Evolutionary conservation across 805 yeast genomes (phyloP).

Genomic region (Pichia heedii): DNA sequence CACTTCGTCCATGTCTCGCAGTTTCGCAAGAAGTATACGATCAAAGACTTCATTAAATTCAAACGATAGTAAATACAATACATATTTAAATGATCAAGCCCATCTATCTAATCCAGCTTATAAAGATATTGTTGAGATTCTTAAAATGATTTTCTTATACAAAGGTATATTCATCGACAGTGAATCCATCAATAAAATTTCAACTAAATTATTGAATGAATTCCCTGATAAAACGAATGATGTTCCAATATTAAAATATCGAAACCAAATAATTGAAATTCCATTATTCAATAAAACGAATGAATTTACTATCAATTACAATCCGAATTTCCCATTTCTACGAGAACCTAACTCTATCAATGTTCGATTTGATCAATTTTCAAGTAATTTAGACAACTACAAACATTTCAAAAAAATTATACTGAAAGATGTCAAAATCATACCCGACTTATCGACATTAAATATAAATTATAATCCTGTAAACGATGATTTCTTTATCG

Average conservation of each 20-base stretch:
- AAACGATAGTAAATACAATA: not conserved
- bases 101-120: not conserved
- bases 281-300: constrained; percentile 3
- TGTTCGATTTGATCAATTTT: constrained; percentile 3
- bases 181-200: not conserved
- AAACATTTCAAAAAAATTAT: constrained; percentile 9
- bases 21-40: not conserved
- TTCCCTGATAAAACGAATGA: not conserved
- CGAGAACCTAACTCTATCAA: constrained; percentile 13
- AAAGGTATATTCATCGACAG: not conserved
- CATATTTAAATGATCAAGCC: not conserved
- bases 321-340: constrained; percentile 11
- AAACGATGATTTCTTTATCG: not conserved
- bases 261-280: constrained; percentile 12
- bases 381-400: constrained; percentile 4
- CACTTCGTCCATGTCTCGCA: too few relatives aligned
- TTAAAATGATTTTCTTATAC: not conserved
- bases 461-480: not conserved
- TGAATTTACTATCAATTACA: not conserved
- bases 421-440: constrained; percentile 6
- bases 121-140: not conserved
- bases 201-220: not conserved
- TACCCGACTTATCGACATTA: not conserved
- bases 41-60: not conserved
- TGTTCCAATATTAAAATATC: constrained; percentile 5